A percentile compares a stretch with the other conserved stretches of the same genome.
These are phyloP conservation scores for Coemansia nantahalensis DNA, from an alignment of 192 early-diverging fungal genomes.

Conservation along the genomic window DNA sequence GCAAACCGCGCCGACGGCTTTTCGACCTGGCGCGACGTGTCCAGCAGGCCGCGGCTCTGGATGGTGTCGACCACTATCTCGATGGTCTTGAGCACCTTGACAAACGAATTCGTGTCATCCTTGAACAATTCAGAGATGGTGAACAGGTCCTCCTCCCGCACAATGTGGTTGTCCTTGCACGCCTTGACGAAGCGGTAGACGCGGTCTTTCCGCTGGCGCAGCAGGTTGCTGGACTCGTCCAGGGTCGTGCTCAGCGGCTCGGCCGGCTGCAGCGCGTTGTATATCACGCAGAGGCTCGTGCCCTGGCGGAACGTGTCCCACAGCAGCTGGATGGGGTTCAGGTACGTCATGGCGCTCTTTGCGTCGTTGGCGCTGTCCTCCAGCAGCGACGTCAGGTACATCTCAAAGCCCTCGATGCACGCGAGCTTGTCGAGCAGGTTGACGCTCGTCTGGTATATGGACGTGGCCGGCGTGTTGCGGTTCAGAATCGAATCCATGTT, in stretches of 20 bases:
- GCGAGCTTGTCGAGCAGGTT: constrained; percentile 68
- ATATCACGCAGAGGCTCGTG: constrained; percentile 65
- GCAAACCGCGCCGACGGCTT: constrained; percentile 54
- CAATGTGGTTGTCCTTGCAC: constrained; percentile 75
- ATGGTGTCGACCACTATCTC: constrained; percentile 73
- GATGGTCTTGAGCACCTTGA: constrained; percentile 91
- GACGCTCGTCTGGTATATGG: constrained; percentile 71
- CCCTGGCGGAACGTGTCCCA: constrained; percentile 74
- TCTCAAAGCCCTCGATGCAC: constrained; percentile 66
- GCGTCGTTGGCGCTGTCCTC: constrained; percentile 30
- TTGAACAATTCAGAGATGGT: constrained; percentile 84
- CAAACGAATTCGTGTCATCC: constrained; percentile 95
- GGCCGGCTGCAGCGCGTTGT: constrained; percentile 65
- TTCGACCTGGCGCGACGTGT: constrained; percentile 26
- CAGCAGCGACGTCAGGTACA: constrained; percentile 54
- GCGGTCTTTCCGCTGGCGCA: constrained; percentile 75
- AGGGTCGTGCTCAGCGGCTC: constrained; percentile 60
- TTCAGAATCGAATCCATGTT: constrained; percentile 51
- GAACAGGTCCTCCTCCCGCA: constrained; percentile 76
- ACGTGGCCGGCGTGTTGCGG: constrained; percentile 49
- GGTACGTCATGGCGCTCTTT: constrained; percentile 40
- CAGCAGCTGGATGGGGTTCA: constrained; percentile 69
- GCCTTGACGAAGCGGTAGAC: constrained; percentile 86
- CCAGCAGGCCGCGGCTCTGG: constrained; percentile 56
- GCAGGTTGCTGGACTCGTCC: constrained; percentile 53